Conservation (phyloP, 768 basidiomycete species). For the Suillus decipiens region DNA sequence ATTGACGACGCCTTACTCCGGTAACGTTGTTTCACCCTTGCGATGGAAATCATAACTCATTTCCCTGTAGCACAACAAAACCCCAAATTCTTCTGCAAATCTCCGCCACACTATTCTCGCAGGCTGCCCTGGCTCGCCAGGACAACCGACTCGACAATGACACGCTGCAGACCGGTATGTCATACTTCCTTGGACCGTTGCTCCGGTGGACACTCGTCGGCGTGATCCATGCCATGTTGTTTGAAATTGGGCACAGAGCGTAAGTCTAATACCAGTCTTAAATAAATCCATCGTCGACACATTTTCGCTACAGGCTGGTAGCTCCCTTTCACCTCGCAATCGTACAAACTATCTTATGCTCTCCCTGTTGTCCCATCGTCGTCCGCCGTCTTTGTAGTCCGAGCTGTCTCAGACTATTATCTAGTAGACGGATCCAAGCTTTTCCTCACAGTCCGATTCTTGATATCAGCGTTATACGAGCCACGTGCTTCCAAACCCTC, state of each 20-base stretch:
- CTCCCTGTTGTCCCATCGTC: constrained; percentile 62
- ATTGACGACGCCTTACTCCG: constrained; percentile 79
- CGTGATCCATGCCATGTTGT: constrained; percentile 62
- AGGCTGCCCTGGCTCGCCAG: constrained; percentile 52
- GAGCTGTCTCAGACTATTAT: constrained; percentile 49
- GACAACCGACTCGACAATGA: constrained; percentile 66
- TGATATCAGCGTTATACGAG: constrained; percentile 41
- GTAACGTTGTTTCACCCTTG: constrained; percentile 33
- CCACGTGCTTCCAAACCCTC: constrained; percentile 40
- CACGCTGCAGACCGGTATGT: constrained; percentile 69
- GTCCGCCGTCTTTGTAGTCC: constrained; percentile 67
- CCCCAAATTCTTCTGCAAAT: constrained; percentile 69
- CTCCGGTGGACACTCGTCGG: constrained; percentile 82
- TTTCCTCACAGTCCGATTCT: constrained; percentile 31
- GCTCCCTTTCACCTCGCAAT: constrained; percentile 59
- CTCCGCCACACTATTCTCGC: constrained; percentile 64
- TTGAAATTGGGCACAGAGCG: constrained; percentile 60
- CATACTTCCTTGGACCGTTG: constrained; percentile 72
- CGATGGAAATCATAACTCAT: constrained; percentile 7
- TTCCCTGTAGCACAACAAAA: constrained; percentile 58
- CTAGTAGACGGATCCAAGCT: constrained; percentile 39
- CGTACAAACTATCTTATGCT: constrained; percentile 65
- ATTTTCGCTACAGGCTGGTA: constrained; percentile 40
- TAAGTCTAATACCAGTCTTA: constrained; percentile 30
- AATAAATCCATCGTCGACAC: background rate